Evolutionary conservation across 345 rosid species (phyloP), one percentile per base, ranked within the genome.

Genomic region (Capsella bursapastoris): DNA sequence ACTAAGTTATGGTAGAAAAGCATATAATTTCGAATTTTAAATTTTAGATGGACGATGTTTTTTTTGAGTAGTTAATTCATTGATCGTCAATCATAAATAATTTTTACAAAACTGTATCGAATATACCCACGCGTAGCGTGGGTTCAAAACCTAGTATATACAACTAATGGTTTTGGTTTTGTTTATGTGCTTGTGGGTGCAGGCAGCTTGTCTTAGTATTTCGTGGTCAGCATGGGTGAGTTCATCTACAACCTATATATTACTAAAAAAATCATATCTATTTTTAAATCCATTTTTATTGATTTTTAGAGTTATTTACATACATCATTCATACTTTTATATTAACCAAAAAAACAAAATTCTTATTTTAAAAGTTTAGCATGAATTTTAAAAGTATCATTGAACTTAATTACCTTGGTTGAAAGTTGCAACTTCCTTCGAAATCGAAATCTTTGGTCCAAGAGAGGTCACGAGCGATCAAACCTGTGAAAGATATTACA

Each of bases 201-300:
- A 90, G 97, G 75, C 80, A 70, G 70, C 84, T 57, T 44, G 88
- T 53, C 68, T 75, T 78, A 90, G 97, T 73, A 70, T 89, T 59
- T 67, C 97, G 15, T 93, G 96, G 93, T 61, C 93, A 29, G 27
- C 65, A 68, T 93, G 96, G 98, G 98, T 93, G 83, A 81, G 70
- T 65, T 34, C 68, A 22, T 0, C 7, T 64, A 18, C 32, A 1
- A 52, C 41, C 14, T 2, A 9, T 32, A 7, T 52, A 18, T 16
- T 22, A 22, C 25, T 22, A 22, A 22, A 0, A 22, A 22, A 22
- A 22, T 22, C 25, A 22, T 22, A 22, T 22, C 25, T 22, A 45
- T 18, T 3, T 18, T 8, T 3, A 18, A 48, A 15, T 7, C 10
- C 11, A 8, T 8, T 8, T 37, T 37, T 37, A 8, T 37, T 22